Percentiles rank a stretch among this genome's conserved stretches.
Conservation (phyloP, 1,284 basidiomycete genomes). For the Ceratobasidium sp. region DNA sequence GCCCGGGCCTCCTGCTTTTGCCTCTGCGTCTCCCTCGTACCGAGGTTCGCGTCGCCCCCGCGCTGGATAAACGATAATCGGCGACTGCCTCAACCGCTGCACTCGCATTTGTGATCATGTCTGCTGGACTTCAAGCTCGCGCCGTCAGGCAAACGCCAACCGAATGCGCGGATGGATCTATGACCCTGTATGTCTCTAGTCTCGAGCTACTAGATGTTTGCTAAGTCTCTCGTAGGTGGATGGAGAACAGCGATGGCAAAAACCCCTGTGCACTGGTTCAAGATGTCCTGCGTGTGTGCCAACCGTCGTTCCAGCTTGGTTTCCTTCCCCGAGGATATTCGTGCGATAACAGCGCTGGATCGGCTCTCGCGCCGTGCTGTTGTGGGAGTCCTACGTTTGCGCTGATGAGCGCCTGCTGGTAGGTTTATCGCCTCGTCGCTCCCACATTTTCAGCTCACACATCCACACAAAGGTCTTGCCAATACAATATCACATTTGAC, state of each 20-base stretch:
- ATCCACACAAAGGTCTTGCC: constrained; percentile 35
- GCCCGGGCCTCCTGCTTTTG: not conserved
- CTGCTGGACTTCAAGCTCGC: too few relatives aligned
- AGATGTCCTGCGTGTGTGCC: constrained; percentile 32
- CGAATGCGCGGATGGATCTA: constrained; percentile 34
- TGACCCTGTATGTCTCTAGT: constrained; percentile 34
- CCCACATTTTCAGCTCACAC: too few relatives aligned
- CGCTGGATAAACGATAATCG: too few relatives aligned
- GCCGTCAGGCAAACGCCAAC: constrained; percentile 20
- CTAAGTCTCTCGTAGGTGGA: constrained; percentile 26
- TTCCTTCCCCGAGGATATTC: constrained; percentile 25
- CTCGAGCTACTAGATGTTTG: not conserved
- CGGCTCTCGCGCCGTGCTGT: constrained; percentile 24
- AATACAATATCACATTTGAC: constrained; percentile 43
- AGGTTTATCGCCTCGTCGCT: too few relatives aligned
- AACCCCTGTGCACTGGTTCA: constrained; percentile 22
- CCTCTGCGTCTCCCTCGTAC: not conserved
- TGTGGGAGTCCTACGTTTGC: constrained; percentile 44
- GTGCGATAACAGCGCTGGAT: constrained; percentile 27
- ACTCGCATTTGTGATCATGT: too few relatives aligned
- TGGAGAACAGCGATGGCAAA: constrained; percentile 25
- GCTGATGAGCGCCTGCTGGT: constrained; percentile 38
- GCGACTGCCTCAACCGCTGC: too few relatives aligned
- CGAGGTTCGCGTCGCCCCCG: not conserved
- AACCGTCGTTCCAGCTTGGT: constrained; percentile 7